Conservation (phyloP, 495 filamentous ascomycete species). For the Penicillium macrosclerotiorum region DNA sequence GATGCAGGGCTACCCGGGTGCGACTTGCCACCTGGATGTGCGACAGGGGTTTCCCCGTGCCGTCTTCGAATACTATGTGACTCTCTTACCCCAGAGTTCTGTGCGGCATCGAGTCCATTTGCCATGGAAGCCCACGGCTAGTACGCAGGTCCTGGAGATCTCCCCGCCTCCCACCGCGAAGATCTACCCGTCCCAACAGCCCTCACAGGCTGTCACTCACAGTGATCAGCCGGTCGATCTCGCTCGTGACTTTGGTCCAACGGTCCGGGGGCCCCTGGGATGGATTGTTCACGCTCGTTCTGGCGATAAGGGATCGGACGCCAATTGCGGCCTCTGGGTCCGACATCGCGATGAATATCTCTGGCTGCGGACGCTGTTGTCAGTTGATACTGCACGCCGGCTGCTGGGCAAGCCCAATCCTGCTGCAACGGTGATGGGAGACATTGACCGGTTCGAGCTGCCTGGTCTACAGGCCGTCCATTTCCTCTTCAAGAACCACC, state of each 20-base stretch:
- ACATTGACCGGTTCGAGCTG: constrained; percentile 50
- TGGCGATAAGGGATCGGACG: constrained; percentile 53
- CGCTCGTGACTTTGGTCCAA: constrained; percentile 37
- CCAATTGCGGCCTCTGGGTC: constrained; percentile 55
- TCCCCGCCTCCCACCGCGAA: constrained; percentile 30
- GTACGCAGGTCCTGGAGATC: constrained; percentile 26
- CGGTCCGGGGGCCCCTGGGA: constrained; percentile 41
- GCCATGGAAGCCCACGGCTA: constrained; percentile 33
- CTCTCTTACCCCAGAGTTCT: constrained; percentile 36
- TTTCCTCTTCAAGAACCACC: constrained; percentile 53
- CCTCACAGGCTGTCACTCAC: constrained; percentile 23
- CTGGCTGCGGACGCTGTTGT: constrained; percentile 50
- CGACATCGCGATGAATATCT: constrained; percentile 47
- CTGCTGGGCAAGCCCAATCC: too few relatives aligned
- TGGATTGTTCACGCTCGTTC: constrained; percentile 49
- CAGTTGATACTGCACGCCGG: constrained; percentile 31
- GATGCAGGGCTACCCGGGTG: constrained; percentile 44
- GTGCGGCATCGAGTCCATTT: constrained; percentile 39
- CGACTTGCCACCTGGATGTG: constrained; percentile 40
- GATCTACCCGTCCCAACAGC: constrained; percentile 34
- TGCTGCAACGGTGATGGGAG: too few relatives aligned
- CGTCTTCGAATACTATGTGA: constrained; percentile 44
- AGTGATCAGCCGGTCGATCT: constrained; percentile 10
- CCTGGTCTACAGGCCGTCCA: constrained; percentile 44
- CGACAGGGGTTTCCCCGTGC: constrained; percentile 38